A percentile compares a stretch with the other conserved stretches of the same genome.
Conservation (phyloP, 148 eudicot genomes). For the Vaccinium macrocarpon region DNA sequence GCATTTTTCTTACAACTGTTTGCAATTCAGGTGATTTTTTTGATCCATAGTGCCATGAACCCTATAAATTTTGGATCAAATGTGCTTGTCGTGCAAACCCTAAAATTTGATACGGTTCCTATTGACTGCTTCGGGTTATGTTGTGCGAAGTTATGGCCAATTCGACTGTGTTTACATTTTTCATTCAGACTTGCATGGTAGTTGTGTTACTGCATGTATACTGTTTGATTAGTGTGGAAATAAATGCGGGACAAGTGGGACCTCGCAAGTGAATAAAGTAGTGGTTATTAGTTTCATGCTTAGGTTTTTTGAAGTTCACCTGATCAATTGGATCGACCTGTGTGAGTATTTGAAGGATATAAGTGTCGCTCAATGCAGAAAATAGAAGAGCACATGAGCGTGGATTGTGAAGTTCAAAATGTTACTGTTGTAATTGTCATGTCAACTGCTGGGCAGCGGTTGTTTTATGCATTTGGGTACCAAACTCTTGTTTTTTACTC, state of each 20-base stretch:
- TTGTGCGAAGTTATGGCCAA: constrained; percentile 8
- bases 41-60: constrained; percentile 13
- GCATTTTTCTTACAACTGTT: constrained; percentile 19
- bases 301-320: neutral
- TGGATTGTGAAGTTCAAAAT: neutral
- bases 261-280: constrained; percentile 16
- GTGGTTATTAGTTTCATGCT: neutral
- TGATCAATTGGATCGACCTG: neutral
- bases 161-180: constrained; percentile 20
- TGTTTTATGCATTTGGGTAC: neutral
- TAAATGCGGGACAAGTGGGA: neutral
- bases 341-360: constrained; percentile 10
- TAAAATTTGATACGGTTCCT: constrained; percentile 27
- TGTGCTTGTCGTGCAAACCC: constrained; percentile 26
- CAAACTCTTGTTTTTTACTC: neutral
- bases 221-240: neutral
- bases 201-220: neutral
- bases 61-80: constrained; percentile 31
- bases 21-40: constrained; percentile 39
- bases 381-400: neutral
- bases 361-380: neutral
- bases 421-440: neutral
- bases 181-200: constrained; percentile 11
- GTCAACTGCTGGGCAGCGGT: neutral
- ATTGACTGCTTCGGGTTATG: constrained; percentile 9